These are phyloP conservation scores for Beta lomatogona DNA, from an alignment of 179 eudicot genomes.

Conservation along the genomic window DNA sequence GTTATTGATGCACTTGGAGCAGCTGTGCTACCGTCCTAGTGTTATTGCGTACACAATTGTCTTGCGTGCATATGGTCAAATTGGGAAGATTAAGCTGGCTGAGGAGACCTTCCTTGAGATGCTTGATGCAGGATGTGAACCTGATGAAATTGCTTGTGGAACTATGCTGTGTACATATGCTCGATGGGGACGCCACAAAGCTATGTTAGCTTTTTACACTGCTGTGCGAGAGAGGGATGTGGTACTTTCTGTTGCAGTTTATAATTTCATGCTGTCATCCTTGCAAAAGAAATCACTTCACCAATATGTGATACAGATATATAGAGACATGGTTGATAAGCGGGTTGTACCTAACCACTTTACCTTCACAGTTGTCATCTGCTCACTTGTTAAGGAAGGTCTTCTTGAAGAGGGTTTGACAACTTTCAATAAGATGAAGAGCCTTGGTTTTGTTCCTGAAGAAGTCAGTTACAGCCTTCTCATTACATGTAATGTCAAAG, in stretches of 20 bases:
- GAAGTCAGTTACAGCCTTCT: slow-evolving; percentile 81
- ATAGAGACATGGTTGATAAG: slow-evolving; percentile 59
- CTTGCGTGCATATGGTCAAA: slow-evolving; percentile 86
- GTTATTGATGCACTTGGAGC: slow-evolving; percentile 48
- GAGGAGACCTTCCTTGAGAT: slow-evolving; percentile 90
- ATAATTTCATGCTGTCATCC: slow-evolving; percentile 88
- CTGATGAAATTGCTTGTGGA: slow-evolving; percentile 95
- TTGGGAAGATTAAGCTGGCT: slow-evolving; percentile 86
- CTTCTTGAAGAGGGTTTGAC: slow-evolving; percentile 59
- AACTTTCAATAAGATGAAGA: slow-evolving; percentile 67
- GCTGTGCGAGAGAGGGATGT: slow-evolving; percentile 73
- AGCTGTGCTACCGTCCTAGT: slow-evolving; percentile 84
- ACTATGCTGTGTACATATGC: slow-evolving; percentile 95
- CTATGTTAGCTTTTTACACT: slow-evolving; percentile 84
- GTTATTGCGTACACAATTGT: slow-evolving; percentile 82
- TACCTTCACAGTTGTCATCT: slow-evolving; percentile 71
- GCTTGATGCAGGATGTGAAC: slow-evolving; percentile 96
- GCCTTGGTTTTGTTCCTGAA: slow-evolving; percentile 69
- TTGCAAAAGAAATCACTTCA: slow-evolving; percentile 85
- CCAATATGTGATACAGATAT: slow-evolving; percentile 52
- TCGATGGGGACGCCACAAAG: slow-evolving; percentile 86
- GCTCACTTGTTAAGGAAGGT: slow-evolving; percentile 75
- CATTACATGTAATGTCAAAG: slow-evolving; percentile 52
- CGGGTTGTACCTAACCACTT: slow-evolving; percentile 66
- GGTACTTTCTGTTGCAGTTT: slow-evolving; percentile 61